Evolutionary conservation across 768 basidiomycete species (phyloP), one percentile per base, ranked within the genome.

Genomic region (Naganishia kalamii): DNA sequence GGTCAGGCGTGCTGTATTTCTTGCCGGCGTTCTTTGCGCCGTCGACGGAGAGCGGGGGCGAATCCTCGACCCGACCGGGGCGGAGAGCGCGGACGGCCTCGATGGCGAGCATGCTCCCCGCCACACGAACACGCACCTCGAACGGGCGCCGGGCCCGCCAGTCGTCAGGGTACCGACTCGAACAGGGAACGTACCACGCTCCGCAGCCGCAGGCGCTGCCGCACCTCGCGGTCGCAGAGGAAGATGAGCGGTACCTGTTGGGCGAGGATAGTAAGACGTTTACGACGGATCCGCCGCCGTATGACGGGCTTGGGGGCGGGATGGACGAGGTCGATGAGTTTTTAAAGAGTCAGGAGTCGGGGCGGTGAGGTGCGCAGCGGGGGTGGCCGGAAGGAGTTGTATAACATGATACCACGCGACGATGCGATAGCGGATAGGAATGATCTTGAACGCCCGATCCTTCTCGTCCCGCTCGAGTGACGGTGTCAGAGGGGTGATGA

Each of bases 21-120:
- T 47, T 70, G 19, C 70, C 70, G 15, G 70, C 70, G 12, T 68
- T 70, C 52, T 65, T 70, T 27, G 46, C 65, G 4, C 65, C 70
- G 5, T 10, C 40, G 10, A 12, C 60, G 29, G 46, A 48, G 19
- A 35, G 46, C 21, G n/a, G 30, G 50, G 32, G n/a, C 2, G 25
- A 27, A 30, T 25, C 19, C 3, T 23, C 33, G 5, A 44, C 52
- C 2, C 37, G 54, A 33, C 19, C 29, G 15, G 54, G 52, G 13
- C 19, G 52, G 25, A 21, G 64, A 13, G 43, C 60, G 33, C 30
- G 64, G 21, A 65, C 64, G 32, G 64, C 64, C 1, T 59, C 52
- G 19, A 65, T 51, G 49, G 64, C 64, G 1, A 65, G 64, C 54
- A 65, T 59, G 43, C 54, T 65, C 19, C 64, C 64, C 25, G 19